Evolutionary conservation across 495 filamentous ascomycete species (phyloP).

Genomic region (Aspergillus heteromorphus): DNA sequence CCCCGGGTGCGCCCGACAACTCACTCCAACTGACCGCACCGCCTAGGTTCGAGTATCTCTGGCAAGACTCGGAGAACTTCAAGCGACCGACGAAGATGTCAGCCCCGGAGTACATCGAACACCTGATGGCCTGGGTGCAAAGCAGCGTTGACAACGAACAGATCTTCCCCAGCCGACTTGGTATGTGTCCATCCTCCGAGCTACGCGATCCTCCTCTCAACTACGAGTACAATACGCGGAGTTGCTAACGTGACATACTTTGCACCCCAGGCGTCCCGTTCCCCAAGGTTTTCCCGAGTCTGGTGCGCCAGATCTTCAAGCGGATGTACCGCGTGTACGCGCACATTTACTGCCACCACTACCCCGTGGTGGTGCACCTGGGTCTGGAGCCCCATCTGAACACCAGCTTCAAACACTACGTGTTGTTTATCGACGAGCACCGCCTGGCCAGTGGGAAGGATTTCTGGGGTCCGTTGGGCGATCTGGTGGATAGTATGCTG

Average conservation of each 20-base stretch:
- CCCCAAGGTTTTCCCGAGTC: constrained; percentile 81
- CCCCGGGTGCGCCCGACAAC: not conserved
- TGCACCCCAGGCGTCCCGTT: constrained; percentile 75
- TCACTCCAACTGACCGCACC: not conserved
- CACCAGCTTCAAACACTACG: constrained; percentile 99
- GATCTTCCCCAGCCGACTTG: constrained; percentile 88
- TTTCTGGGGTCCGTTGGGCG: constrained; percentile 95
- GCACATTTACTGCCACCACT: constrained; percentile 99
- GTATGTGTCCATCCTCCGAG: constrained; percentile 33
- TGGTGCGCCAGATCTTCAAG: constrained; percentile 94
- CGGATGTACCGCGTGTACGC: constrained; percentile 97
- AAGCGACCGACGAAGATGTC: constrained; percentile 97
- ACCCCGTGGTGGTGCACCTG: constrained; percentile 90
- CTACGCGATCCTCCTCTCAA: too few species aligned
- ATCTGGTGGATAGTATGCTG: constrained; percentile 95
- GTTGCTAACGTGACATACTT: constrained; percentile 10
- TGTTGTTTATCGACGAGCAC: constrained; percentile 94
- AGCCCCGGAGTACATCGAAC: constrained; percentile 94
- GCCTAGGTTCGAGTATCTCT: constrained; percentile 89
- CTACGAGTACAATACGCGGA: not conserved
- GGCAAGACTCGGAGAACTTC: constrained; percentile 92
- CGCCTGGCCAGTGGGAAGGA: constrained; percentile 85
- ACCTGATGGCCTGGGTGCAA: constrained; percentile 95
- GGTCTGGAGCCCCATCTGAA: constrained; percentile 97
- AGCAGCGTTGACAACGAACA: constrained; percentile 91